Evolutionary conservation across 176 grass and related monocot genomes (phyloP), one percentile per base, ranked within the genome.

Genomic region (Aegilops speltoides): DNA sequence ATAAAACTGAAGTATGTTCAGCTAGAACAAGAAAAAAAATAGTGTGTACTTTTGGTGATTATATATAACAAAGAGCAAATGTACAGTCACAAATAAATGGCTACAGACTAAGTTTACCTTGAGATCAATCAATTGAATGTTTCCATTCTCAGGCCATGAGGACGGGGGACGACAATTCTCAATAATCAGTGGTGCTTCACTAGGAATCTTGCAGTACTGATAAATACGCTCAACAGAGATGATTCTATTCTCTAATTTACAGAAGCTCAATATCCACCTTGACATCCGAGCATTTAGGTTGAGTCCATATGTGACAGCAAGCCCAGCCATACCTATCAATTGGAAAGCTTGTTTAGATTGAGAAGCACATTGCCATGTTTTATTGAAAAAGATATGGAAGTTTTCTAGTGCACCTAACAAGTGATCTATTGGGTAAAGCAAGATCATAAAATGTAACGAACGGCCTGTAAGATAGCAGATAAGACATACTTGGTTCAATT

Each of bases 251-350:
- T 99, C 97, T 63, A 99, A 87, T 88, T 99, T 99, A 80, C 94
- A 96, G 87, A 99, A 99, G 73, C 97, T 99, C 85, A 99, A 82
- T 89, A 99, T 94, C 97, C 97, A 99, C 75, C 92, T 90, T 84
- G 97, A 99, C 84, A 99, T 87, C 43, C 97, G 91, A 82, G 92
- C 92, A 88, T 99, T 99, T 69, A 99, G 82, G 86, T 99, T 99
- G 81, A 99, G 90, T 65, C 93, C 97, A 87, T 93, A 96, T 48
- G 97, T 96, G 26, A 99, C 97, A 31, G 92, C 94, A 68, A 99
- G 91, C 50, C 97, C 97, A 79, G 97, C 97, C 97, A 99, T 94
- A 86, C 97, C 97, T 99, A 83, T 89, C 31, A 78, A 81, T 71
- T 81, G 10, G 8, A 88, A 91, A 89, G 20, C 43, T 26, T 8